Evolutionary conservation across 306 rosid genomes (phyloP).

Genomic region (Quercus mongolica): DNA sequence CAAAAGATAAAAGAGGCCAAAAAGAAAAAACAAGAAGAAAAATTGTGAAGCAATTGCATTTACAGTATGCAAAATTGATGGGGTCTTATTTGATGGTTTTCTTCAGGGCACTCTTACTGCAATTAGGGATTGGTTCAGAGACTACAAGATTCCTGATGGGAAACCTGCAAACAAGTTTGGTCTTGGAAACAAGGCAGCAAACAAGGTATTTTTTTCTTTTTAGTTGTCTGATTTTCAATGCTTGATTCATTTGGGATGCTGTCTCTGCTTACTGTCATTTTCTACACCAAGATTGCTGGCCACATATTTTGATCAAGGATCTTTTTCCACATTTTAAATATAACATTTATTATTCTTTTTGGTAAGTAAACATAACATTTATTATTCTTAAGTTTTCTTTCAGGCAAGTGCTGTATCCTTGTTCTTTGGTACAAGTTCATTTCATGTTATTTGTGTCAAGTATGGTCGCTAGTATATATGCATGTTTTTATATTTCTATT

Average conservation of each 20-base stretch:
- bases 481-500: neutral
- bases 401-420: neutral
- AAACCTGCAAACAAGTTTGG: constrained; percentile 97
- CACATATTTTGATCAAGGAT: neutral
- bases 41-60: neutral
- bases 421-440: neutral
- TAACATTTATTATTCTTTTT: neutral
- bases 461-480: neutral
- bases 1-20: neutral
- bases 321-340: neutral
- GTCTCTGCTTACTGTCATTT: neutral
- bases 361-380: neutral
- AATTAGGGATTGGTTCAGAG: constrained; percentile 93
- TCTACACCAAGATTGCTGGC: neutral
- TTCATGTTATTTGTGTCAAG: too few relatives aligned
- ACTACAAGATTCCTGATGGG: constrained; percentile 96
- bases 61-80: neutral
- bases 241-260: constrained; percentile 1
- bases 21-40: neutral
- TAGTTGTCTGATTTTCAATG: neutral
- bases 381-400: neutral
- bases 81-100: constrained; percentile 24
- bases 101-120: constrained; percentile 89
- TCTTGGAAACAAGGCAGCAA: constrained; percentile 80
- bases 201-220: constrained; percentile 51